These are phyloP conservation scores for Coccomyxa subellipsoidea DNA, from an alignment of 163 green algal genomes.

Conservation along the genomic window DNA sequence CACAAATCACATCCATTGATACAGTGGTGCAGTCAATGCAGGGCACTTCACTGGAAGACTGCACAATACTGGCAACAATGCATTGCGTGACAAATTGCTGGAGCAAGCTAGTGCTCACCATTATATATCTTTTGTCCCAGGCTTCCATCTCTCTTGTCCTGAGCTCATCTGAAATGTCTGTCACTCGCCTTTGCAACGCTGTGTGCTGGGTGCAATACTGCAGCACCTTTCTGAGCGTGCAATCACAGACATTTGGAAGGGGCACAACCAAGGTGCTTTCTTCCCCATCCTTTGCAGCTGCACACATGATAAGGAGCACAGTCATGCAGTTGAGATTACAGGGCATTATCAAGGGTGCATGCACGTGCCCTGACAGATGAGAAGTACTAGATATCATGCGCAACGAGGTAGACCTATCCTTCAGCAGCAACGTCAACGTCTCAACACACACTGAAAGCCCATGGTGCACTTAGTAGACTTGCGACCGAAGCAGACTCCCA, in stretches of 20 bases:
- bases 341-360: neutral
- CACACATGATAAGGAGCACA: neutral
- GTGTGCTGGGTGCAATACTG: slow-evolving; percentile 20
- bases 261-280: slow-evolving; percentile 8
- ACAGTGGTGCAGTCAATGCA: neutral
- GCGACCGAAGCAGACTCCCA: no score
- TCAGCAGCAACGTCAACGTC: no score
- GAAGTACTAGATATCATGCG: no score
- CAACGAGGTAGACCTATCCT: no score
- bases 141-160: neutral
- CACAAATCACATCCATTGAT: neutral
- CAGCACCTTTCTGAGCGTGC: slow-evolving; percentile 20
- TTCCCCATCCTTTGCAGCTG: neutral
- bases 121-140: neutral
- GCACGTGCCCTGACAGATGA: no score
- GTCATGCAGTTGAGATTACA: neutral
- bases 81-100: no score
- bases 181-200: neutral
- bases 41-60: no score
- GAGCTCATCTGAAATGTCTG: neutral
- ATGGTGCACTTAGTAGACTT: no score
- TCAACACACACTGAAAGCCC: no score
- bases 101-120: neutral
- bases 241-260: slow-evolving; percentile 16
- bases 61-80: no score